phyloP scores from a whole-genome alignment of 2,329 filamentous ascomycete genomes.

The Pleurostoma richardsiae region DNA sequence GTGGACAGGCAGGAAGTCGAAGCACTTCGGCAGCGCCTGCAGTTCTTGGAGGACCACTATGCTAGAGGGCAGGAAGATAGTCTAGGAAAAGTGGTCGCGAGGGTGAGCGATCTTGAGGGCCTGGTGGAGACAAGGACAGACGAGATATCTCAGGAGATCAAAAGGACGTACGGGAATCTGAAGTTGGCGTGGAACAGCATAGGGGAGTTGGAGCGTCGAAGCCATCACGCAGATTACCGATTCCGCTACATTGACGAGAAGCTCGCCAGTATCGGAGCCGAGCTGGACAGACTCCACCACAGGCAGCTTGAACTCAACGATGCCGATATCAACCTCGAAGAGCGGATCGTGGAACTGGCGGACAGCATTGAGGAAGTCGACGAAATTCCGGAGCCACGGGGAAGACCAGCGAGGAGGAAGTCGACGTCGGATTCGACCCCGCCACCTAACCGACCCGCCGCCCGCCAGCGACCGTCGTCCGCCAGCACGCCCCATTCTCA shows the following conservation, averaged over 20 bases:
- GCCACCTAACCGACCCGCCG: neutral
- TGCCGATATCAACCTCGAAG: slow-evolving; percentile 46
- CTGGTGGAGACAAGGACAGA: slow-evolving; percentile 45
- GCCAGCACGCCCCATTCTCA: slow-evolving; percentile 9
- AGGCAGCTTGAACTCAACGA: slow-evolving; percentile 45
- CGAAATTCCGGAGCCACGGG: slow-evolving; percentile 14
- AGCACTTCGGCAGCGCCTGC: slow-evolving; percentile 30
- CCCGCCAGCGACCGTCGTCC: slow-evolving; percentile 10
- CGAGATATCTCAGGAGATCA: slow-evolving; percentile 47
- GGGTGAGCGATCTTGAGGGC: slow-evolving; percentile 49
- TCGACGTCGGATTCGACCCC: slow-evolving; percentile 7
- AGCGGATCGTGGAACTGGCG: slow-evolving; percentile 46
- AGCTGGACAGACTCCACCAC: slow-evolving; percentile 39
- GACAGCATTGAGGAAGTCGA: slow-evolving; percentile 22
- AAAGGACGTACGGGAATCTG: slow-evolving; percentile 49
- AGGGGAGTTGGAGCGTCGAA: slow-evolving; percentile 35
- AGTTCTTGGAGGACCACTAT: slow-evolving; percentile 11
- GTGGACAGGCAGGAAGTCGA: slow-evolving; percentile 42
- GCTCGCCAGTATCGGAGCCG: slow-evolving; percentile 31
- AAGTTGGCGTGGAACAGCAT: slow-evolving; percentile 49
- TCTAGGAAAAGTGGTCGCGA: slow-evolving; percentile 31
- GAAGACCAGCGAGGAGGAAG: slow-evolving; percentile 9
- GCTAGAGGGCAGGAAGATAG: slow-evolving; percentile 16
- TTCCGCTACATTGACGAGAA: slow-evolving; percentile 33
- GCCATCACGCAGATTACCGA: slow-evolving; percentile 27